Percentiles rank a stretch among this genome's conserved stretches.
phyloP scores from a whole-genome alignment of 805 yeast genomes.

The Candida odintsovae region DNA sequence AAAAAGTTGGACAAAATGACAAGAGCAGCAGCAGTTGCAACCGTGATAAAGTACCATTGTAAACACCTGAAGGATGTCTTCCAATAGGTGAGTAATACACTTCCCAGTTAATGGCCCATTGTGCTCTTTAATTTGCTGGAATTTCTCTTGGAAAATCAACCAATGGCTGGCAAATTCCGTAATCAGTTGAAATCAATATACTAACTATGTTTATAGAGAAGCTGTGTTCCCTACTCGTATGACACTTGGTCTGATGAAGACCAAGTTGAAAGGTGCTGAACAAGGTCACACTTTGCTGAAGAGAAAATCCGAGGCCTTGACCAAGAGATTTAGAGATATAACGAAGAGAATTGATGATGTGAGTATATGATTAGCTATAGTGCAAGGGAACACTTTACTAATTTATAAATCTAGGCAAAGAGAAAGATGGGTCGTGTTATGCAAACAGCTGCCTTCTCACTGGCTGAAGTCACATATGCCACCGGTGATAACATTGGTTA shows the following conservation, averaged over 20 bases:
- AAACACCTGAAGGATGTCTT: neutral
- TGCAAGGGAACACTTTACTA: constrained; percentile 1
- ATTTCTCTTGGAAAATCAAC: neutral
- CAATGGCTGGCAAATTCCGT: neutral
- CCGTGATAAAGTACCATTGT: neutral
- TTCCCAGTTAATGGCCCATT: neutral
- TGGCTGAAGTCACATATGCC: constrained; percentile 96
- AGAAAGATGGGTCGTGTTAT: constrained; percentile 96
- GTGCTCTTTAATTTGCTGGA: neutral
- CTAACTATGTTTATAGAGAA: constrained; percentile 47
- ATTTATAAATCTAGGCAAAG: constrained; percentile 44
- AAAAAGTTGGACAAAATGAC: neutral
- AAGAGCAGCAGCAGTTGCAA: neutral
- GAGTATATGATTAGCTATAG: neutral
- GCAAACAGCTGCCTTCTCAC: constrained; percentile 97
- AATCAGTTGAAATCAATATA: neutral
- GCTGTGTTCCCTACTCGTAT: constrained; percentile 97
- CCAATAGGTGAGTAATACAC: neutral
- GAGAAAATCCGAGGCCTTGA: constrained; percentile 94
- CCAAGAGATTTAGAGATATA: constrained; percentile 93
- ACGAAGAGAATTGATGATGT: constrained; percentile 75
- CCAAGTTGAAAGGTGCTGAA: constrained; percentile 93
- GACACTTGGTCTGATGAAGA: constrained; percentile 94
- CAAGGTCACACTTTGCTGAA: constrained; percentile 92
- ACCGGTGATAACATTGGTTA: constrained; percentile 94